A percentile compares a stretch with the other conserved stretches of the same genome.
Conservation (phyloP, 2,329 filamentous ascomycete genomes). For the Proliferodiscus dingleyae region DNA sequence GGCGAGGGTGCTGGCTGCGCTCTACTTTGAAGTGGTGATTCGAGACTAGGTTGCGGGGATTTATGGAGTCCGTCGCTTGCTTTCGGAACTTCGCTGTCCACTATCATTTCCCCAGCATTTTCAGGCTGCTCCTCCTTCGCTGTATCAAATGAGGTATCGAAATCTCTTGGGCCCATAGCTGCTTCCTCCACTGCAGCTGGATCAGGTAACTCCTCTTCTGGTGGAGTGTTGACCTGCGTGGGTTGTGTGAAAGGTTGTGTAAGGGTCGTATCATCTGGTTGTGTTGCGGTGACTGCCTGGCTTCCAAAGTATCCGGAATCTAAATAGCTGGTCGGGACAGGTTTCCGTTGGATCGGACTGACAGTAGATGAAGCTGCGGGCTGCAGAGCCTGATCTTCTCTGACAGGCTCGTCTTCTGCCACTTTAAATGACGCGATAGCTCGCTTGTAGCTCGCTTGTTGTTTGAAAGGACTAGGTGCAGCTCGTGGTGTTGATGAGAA, state of each 20-base stretch:
- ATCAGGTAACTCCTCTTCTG: slow-evolving; percentile 1
- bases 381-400: slow-evolving; percentile 37
- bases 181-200: slow-evolving; percentile 11
- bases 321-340: slow-evolving; percentile 32
- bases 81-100: slow-evolving; percentile 6
- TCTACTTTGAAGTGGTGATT: slow-evolving; percentile 23
- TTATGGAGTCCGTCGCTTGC: slow-evolving; percentile 2
- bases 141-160: slow-evolving; percentile 37
- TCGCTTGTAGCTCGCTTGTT: slow-evolving; percentile 33
- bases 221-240: slow-evolving; percentile 6
- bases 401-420: slow-evolving; percentile 44
- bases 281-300: slow-evolving; percentile 35
- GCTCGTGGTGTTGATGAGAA: slow-evolving; percentile 52
- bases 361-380: slow-evolving; percentile 8
- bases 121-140: slow-evolving; percentile 42
- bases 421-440: slow-evolving; percentile 50
- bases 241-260: slow-evolving; percentile 10
- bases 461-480: slow-evolving; percentile 39
- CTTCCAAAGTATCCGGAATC: slow-evolving; percentile 73
- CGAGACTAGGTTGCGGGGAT: slow-evolving; percentile 3
- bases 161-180: slow-evolving; percentile 15
- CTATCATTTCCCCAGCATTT: slow-evolving; percentile 11
- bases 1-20: slow-evolving; percentile 14
- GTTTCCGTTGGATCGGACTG: slow-evolving; percentile 20
- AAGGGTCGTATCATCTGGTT: too few relatives aligned